Evolutionary conservation across 2,329 filamentous ascomycete species (phyloP).

Genomic region (Phialophora verrucosa): DNA sequence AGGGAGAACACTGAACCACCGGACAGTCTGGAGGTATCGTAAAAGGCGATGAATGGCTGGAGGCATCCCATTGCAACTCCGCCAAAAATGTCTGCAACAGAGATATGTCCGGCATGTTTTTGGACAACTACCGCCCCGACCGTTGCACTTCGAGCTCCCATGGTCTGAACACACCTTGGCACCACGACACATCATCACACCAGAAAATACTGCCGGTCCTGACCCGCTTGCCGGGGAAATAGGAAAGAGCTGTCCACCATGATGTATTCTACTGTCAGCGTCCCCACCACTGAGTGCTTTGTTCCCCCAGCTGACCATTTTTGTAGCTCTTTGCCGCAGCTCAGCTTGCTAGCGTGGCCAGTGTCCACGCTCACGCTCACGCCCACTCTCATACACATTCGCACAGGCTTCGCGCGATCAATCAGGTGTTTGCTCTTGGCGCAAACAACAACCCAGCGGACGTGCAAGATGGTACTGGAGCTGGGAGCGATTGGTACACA

Average conservation of each 20-base stretch:
- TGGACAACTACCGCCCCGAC: not conserved
- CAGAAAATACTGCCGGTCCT: not conserved
- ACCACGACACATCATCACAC: not conserved
- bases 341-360: not conserved
- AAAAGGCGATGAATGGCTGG: not conserved
- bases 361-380: not conserved
- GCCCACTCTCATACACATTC: not conserved
- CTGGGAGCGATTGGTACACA: conserved; percentile 40
- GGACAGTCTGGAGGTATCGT: not conserved
- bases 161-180: not conserved
- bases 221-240: not conserved
- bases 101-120: not conserved
- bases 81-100: not conserved
- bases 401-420: not conserved
- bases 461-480: conserved; percentile 14
- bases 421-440: conserved; percentile 13
- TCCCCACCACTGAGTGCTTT: not conserved
- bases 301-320: conserved; percentile 2
- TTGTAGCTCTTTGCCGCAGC: conserved; percentile 1
- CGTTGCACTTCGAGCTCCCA: not conserved
- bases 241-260: not conserved
- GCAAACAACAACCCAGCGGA: conserved; percentile 7
- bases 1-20: not conserved
- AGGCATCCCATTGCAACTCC: not conserved
- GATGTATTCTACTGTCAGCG: conserved; percentile 5